phyloP scores from a whole-genome alignment of 768 basidiomycete genomes.

The Vararia minispora region DNA sequence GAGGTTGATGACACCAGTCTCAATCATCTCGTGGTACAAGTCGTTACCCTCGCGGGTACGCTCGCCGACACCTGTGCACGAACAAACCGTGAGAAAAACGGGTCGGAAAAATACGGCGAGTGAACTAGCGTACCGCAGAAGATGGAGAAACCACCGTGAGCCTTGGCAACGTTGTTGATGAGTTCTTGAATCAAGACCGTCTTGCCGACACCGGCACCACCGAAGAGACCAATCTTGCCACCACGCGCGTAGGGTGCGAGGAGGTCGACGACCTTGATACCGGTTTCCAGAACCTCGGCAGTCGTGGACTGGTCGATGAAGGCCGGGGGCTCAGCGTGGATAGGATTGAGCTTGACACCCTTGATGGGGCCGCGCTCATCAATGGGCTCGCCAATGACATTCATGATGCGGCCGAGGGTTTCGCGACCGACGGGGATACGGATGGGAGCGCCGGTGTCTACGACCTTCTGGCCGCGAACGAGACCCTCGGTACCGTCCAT shows the following conservation, averaged over 20 bases:
- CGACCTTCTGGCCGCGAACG: slow-evolving; percentile 93
- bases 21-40: slow-evolving; percentile 99
- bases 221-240: slow-evolving; percentile 99
- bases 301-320: slow-evolving; percentile 99
- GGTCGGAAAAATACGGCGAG: slow-evolving; percentile 1
- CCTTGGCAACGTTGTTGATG: slow-evolving; percentile 99
- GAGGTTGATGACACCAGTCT: slow-evolving; percentile 99
- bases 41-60: slow-evolving; percentile 99
- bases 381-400: slow-evolving; percentile 99
- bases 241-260: slow-evolving; percentile 99
- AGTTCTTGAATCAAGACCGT: slow-evolving; percentile 99
- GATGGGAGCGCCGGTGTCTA: slow-evolving; percentile 96
- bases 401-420: slow-evolving; percentile 99
- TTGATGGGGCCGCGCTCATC: slow-evolving; percentile 99
- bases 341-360: slow-evolving; percentile 84
- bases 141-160: slow-evolving; percentile 99
- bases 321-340: slow-evolving; percentile 93
- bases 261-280: slow-evolving; percentile 99
- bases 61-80: slow-evolving; percentile 83
- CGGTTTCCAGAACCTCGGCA: slow-evolving; percentile 97
- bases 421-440: slow-evolving; percentile 90
- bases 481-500: slow-evolving; percentile 99
- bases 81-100: slow-evolving; percentile 1
- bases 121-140: slow-evolving; percentile 63
- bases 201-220: slow-evolving; percentile 99